These are phyloP conservation scores for Nakazawaea peltata DNA, from an alignment of 805 yeast species.

Conservation along the genomic window DNA sequence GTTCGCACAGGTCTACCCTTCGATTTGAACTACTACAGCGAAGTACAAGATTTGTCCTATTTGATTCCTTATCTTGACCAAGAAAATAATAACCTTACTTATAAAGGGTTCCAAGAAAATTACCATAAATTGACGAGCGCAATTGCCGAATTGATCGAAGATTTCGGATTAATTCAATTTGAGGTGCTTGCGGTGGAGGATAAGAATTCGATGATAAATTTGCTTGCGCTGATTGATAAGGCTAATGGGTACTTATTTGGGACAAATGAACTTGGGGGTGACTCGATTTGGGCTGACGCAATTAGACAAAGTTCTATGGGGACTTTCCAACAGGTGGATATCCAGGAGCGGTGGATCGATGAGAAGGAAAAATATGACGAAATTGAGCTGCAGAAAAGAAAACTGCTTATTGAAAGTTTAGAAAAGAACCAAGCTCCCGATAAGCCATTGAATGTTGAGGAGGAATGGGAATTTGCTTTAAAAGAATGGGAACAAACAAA, in stretches of 20 bases:
- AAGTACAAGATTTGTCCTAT: slow-evolving; percentile 75
- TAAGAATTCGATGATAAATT: slow-evolving; percentile 81
- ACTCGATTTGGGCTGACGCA: slow-evolving; percentile 95
- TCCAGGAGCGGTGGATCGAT: slow-evolving; percentile 95
- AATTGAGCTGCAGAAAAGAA: slow-evolving; percentile 39
- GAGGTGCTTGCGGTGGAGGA: slow-evolving; percentile 90
- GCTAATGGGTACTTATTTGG: slow-evolving; percentile 95
- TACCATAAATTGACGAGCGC: slow-evolving; percentile 59
- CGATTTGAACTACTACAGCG: slow-evolving; percentile 78
- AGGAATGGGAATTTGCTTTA: slow-evolving; percentile 63
- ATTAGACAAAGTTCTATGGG: slow-evolving; percentile 55
- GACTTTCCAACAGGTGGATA: slow-evolving; percentile 52
- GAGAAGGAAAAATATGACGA: slow-evolving; percentile 72
- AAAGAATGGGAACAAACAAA: slow-evolving; percentile 43
- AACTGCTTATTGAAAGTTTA: slow-evolving; percentile 25
- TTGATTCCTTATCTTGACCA: slow-evolving; percentile 60
- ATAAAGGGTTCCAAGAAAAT: slow-evolving; percentile 39
- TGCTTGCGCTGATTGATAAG: slow-evolving; percentile 73
- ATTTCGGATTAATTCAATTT: slow-evolving; percentile 79
- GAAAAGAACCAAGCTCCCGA: slow-evolving; percentile 30
- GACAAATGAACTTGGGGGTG: slow-evolving; percentile 92
- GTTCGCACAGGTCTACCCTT: slow-evolving; percentile 51
- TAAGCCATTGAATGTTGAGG: slow-evolving; percentile 45
- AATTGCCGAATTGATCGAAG: slow-evolving; percentile 78
- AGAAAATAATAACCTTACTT: slow-evolving; percentile 62